These are phyloP conservation scores for Diplodia intermedia DNA, from an alignment of 2,329 filamentous ascomycete species.

Conservation along the genomic window DNA sequence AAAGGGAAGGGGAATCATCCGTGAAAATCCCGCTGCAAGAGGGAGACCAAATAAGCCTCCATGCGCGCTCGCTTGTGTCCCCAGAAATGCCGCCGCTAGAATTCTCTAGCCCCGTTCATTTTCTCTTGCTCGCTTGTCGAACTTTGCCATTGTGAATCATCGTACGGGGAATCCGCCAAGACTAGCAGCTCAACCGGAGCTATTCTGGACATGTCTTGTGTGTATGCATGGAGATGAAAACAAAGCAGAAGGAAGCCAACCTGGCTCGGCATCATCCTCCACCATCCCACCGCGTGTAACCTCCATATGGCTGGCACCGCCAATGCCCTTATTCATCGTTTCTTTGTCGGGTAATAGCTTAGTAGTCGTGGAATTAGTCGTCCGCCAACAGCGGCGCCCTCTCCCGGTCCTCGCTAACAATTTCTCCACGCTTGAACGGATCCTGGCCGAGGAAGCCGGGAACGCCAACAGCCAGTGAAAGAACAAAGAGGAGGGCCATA, in stretches of 20 bases:
- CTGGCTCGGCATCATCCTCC: background rate
- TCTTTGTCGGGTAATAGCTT: background rate
- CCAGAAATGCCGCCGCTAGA: background rate
- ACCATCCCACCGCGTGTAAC: background rate
- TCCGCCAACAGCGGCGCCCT: slow-evolving; percentile 61
- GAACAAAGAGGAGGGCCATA: slow-evolving; percentile 75
- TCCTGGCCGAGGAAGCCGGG: slow-evolving; percentile 69
- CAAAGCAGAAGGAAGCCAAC: background rate
- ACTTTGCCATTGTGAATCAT: background rate
- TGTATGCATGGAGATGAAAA: background rate
- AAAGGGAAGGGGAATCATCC: slow-evolving; percentile 22
- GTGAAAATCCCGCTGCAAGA: background rate
- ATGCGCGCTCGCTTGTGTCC: background rate
- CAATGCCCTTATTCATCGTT: background rate
- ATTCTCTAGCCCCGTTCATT: background rate
- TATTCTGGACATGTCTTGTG: background rate
- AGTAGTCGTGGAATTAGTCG: slow-evolving; percentile 37
- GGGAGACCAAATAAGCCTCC: background rate
- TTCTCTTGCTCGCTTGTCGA: background rate
- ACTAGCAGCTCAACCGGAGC: background rate
- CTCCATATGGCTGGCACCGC: no score
- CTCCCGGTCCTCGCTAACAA: slow-evolving; percentile 59
- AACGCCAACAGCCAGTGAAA: slow-evolving; percentile 69
- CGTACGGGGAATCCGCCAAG: background rate
- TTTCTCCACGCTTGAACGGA: slow-evolving; percentile 55